A percentile compares a stretch with the other conserved stretches of the same genome.
Conservation (phyloP, 2,329 filamentous ascomycete genomes). For the Myrmaecium sp. region DNA sequence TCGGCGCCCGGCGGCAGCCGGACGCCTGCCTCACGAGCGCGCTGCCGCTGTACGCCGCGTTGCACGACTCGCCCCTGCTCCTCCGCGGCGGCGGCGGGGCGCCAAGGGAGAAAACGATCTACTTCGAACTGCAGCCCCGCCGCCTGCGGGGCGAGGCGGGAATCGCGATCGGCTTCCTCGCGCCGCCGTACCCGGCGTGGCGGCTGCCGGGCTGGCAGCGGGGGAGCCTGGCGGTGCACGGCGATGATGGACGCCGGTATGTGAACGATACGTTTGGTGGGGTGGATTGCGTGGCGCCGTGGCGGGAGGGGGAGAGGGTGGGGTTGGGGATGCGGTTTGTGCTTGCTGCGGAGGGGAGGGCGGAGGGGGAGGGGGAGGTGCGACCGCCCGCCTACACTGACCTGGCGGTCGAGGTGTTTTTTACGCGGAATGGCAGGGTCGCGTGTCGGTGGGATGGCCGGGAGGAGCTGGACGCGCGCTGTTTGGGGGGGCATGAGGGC, state of each 20-base stretch:
- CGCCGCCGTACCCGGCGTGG: conserved; percentile 61
- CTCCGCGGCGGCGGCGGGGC: no score
- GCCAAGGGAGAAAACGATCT: conserved; percentile 41
- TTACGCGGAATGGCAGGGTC: conserved; percentile 48
- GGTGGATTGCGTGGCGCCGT: conserved; percentile 47
- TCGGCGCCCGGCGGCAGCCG: conserved; percentile 21
- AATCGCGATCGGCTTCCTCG: conserved; percentile 53
- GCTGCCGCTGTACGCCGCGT: conserved; percentile 50
- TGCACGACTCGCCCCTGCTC: conserved; percentile 40
- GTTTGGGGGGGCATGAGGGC: conserved; percentile 43
- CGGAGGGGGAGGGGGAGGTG: conserved; percentile 10
- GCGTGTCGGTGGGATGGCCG: conserved; percentile 53
- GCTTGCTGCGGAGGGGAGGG: conserved; percentile 19
- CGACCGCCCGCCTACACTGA: conserved; percentile 16
- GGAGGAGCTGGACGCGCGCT: conserved; percentile 53
- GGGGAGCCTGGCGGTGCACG: conserved; percentile 57
- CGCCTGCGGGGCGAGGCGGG: conserved; percentile 29
- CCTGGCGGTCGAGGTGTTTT: conserved; percentile 45
- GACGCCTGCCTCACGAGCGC: conserved; percentile 52
- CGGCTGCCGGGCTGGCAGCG: conserved; percentile 70
- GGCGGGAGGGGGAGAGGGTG: conserved; percentile 47
- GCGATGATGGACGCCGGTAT: conserved; percentile 62
- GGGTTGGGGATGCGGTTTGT: conserved; percentile 54
- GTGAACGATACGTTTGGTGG: conserved; percentile 62
- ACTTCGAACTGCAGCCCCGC: conserved; percentile 48